phyloP scores from a whole-genome alignment of 495 filamentous ascomycete genomes.

The Penicillium taxi region DNA sequence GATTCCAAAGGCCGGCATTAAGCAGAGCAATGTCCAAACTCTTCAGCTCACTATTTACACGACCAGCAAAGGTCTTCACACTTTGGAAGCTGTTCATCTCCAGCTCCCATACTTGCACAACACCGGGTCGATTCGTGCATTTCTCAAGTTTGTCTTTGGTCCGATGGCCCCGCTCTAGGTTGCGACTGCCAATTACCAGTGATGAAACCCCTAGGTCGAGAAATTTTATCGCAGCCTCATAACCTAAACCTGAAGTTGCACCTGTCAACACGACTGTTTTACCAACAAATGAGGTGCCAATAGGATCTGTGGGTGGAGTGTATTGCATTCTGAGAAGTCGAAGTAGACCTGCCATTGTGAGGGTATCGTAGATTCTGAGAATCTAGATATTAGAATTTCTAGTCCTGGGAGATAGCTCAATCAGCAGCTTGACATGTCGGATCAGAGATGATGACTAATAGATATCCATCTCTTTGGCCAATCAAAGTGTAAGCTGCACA shows the following conservation, averaged over 20 bases:
- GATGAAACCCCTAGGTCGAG: slow-evolving; percentile 33
- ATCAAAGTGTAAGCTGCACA: no score
- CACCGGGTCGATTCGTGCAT: slow-evolving; percentile 31
- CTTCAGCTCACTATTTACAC: slow-evolving; percentile 29
- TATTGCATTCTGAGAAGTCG: slow-evolving; percentile 33
- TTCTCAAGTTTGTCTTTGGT: slow-evolving; percentile 41
- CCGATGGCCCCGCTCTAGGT: slow-evolving; percentile 36
- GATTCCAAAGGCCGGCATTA: slow-evolving; percentile 40
- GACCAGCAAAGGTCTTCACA: slow-evolving; percentile 39
- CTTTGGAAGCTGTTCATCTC: slow-evolving; percentile 47
- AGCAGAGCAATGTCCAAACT: slow-evolving; percentile 37
- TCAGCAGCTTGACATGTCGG: no score
- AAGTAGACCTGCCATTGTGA: slow-evolving; percentile 32
- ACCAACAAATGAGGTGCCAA: slow-evolving; percentile 31
- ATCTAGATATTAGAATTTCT: no score
- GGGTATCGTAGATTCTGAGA: no score
- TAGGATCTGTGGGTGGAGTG: slow-evolving; percentile 30
- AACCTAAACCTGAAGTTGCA: slow-evolving; percentile 45
- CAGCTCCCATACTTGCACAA: slow-evolving; percentile 45
- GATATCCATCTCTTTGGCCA: no score
- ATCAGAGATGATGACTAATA: no score
- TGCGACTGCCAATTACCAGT: slow-evolving; percentile 38
- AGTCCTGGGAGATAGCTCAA: no score
- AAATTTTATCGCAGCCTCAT: slow-evolving; percentile 41
- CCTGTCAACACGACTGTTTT: slow-evolving; percentile 52